Base-by-base conservation (phyloP, 148 eudicot genomes). In the Gaultheria prostrata region DNA sequence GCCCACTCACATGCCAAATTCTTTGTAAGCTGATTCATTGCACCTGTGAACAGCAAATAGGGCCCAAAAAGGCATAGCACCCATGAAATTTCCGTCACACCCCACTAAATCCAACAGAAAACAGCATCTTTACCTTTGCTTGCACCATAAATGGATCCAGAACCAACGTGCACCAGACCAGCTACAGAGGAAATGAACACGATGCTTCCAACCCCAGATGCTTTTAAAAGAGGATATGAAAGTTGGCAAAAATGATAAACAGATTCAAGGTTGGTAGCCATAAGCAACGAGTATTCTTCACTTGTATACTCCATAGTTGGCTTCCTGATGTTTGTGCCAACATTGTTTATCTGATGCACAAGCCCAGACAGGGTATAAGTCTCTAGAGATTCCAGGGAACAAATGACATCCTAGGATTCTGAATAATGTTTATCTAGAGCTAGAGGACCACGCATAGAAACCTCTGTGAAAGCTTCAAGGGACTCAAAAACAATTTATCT, bases 1-100 rank as follows among this genome's bases (percentile, higher is more conserved):
- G 98, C 97, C 98, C 98, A 95, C 85, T 95, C 98, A 86, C 98
- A 95, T 2, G 98, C 95, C 80, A 95, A 89, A 77, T 93, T 92
- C 84, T 85, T 92, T 0, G 98, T 92, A 77, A 93, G 92, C 82
- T 95, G 97, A 87, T 93, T 93, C 7, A 95, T 89, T 71, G 98
- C 97, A 77, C 89, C 98, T 93, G 87, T 6, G 65, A 79, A 54
- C 21, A 49, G 32, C 18, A 85, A 86, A 84, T 32, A 32, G 35
- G 48, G 85, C 59, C 69, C 18, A 57, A 80, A 49, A 78, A 12
- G 20, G 6, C 14, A 18, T 32, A 24, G 43, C 45, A 50, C 35
- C 77, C 49, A 59, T 13, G 6, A 75, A 59, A 28, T 20, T 56
- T 11, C 72, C 13, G 18, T 8, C 72, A 75, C 45, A 9, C 32